A percentile compares a stretch with the other conserved stretches of the same genome.
These are phyloP conservation scores for Aspergillus fijiensis DNA, from an alignment of 2,329 filamentous ascomycete genomes.

Conservation along the genomic window DNA sequence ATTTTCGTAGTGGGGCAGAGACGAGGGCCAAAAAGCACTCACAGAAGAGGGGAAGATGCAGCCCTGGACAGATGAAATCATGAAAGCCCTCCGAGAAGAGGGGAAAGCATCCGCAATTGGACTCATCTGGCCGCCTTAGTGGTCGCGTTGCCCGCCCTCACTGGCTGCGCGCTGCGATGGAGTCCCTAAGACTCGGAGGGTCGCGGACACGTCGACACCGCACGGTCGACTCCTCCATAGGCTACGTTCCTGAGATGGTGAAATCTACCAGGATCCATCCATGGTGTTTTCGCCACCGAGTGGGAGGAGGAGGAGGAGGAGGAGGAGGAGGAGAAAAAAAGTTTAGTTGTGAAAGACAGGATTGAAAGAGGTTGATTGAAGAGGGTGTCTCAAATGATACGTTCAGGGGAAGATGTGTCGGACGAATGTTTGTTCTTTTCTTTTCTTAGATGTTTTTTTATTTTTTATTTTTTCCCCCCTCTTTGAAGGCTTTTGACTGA, in stretches of 20 bases:
- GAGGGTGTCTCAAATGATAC: background rate
- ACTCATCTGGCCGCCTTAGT: background rate
- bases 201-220: background rate
- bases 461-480: background rate
- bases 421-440: conserved; percentile 3
- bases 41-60: background rate
- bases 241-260: background rate
- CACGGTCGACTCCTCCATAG: background rate
- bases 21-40: background rate
- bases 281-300: background rate
- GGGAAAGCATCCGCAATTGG: background rate
- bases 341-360: background rate
- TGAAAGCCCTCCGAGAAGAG: background rate
- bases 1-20: background rate
- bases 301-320: background rate
- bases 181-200: background rate
- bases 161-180: background rate
- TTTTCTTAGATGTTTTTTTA: conserved; percentile 5
- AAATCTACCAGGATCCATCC: background rate
- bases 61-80: background rate
- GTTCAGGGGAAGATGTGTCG: background rate
- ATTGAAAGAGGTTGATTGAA: background rate
- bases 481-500: conserved; percentile 4
- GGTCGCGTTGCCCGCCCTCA: background rate
- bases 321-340: background rate